Percentiles rank a stretch among this genome's conserved stretches.
These are phyloP conservation scores for Cyberlindnera subsufficiens DNA, from an alignment of 805 yeast genomes.

Conservation along the genomic window DNA sequence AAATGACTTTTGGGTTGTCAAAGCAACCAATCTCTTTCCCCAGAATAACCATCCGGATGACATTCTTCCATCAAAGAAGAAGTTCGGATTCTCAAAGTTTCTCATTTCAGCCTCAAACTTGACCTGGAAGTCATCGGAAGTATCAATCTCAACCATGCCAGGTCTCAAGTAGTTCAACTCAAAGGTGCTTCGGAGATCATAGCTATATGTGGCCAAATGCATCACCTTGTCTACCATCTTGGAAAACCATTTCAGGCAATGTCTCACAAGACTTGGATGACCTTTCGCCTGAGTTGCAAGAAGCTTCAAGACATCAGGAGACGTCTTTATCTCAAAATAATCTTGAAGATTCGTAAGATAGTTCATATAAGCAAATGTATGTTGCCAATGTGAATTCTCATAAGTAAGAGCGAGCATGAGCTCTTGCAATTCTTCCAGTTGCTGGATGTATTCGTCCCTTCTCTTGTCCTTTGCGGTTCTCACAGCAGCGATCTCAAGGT, in stretches of 20 bases:
- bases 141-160: conserved; percentile 37
- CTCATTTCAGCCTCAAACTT: conserved; percentile 47
- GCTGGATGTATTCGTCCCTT: conserved; percentile 34
- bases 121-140: conserved; percentile 30
- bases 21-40: conserved; percentile 50
- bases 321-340: conserved; percentile 42
- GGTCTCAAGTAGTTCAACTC: conserved; percentile 30
- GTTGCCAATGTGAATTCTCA: conserved; percentile 49
- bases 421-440: conserved; percentile 38
- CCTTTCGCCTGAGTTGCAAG: conserved; percentile 43
- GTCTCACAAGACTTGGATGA: conserved; percentile 58
- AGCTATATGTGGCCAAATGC: conserved; percentile 38
- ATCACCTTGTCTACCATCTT: conserved; percentile 43
- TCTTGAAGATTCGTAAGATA: conserved; percentile 48
- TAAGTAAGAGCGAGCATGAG: conserved; percentile 23
- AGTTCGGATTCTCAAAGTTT: conserved; percentile 40
- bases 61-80: conserved; percentile 52
- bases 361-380: conserved; percentile 40
- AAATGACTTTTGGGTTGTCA: conserved; percentile 27
- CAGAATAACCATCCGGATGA: conserved; percentile 71
- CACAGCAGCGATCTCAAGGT: conserved; percentile 53
- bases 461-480: conserved; percentile 58
- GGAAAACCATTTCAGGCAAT: conserved; percentile 55
- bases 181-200: conserved; percentile 40
- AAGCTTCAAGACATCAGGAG: conserved; percentile 33